Evolutionary conservation across 345 rosid genomes (phyloP), one percentile per base, ranked within the genome.

Genomic region (Eucalyptus grandis): DNA sequence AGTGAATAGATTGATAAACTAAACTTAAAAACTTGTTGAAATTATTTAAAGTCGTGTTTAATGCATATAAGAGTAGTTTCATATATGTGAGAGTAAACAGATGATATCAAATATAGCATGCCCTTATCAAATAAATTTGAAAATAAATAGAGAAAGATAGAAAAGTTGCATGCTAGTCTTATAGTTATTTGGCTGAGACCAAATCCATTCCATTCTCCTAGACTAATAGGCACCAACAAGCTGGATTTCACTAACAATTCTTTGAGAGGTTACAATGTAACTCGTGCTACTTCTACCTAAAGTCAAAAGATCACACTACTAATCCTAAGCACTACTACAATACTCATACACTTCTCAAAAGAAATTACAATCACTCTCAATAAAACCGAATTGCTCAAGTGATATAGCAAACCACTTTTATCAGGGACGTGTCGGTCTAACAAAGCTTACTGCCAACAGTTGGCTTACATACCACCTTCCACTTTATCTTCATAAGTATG

Each of bases 341-440:
- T 24, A 56, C 6, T 24, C 62, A 56, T 56, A 56, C 30, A 21
- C 2, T 53, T 53, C 58, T 53, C 26, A 7, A 21, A 21, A 53
- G 58, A 53, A 53, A 53, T 53, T 53, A 53, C 58, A 53, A 53
- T 53, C 58, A 53, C 26, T 53, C 58, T 53, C 1, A 53, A 21
- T 21, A 19, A 53, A 53, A 53, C 2, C 0, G 4, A 53, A 19
- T 21, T 53, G 24, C 58, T 53, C 26, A 53, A 53, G 24, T 19
- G 10, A 53, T 19, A 53, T 53, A 21, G 58, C 10, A 0, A 53
- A 53, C 9, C 24, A 53, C 56, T 53, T 53, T 3, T 53, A 53
- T 17, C 5, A 21, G 1, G 4, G 58, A 53, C 2, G 1, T 53
- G 24, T 53, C 4, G 5, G 5, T 21, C 58, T 53, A 19, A 0